phyloP scores from a whole-genome alignment of 345 rosid species.

The Odontarrhena argentea region DNA sequence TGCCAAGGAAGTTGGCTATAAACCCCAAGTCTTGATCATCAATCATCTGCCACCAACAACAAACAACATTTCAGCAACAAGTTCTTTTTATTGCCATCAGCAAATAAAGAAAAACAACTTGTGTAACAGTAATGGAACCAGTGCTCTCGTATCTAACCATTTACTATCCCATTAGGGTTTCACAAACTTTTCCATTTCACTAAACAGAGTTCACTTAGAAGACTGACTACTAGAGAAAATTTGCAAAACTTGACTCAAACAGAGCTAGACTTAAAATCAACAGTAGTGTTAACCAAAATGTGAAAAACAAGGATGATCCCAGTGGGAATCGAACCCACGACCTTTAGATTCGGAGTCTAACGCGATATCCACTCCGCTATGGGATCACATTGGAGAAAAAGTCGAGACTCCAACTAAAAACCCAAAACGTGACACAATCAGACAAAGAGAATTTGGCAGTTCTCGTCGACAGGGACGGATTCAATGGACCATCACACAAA shows the following conservation, averaged over 20 bases:
- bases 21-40: conserved; percentile 81
- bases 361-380: conserved; percentile 99
- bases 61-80: conserved; percentile 23
- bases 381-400: conserved; percentile 55
- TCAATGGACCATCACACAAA: conserved; percentile 31
- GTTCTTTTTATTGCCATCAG: conserved; percentile 10
- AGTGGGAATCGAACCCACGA: conserved; percentile 99
- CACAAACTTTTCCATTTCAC: background rate
- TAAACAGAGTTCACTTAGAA: conserved; percentile 14
- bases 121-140: background rate
- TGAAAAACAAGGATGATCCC: conserved; percentile 55
- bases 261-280: conserved; percentile 19
- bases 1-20: conserved; percentile 77
- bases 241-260: conserved; percentile 1
- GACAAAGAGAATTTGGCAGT: conserved; percentile 33
- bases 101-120: background rate
- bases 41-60: conserved; percentile 67
- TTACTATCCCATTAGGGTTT: background rate
- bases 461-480: conserved; percentile 32
- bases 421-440: conserved; percentile 35
- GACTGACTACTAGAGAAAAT: background rate
- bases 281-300: background rate
- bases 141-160: conserved; percentile 8
- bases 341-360: conserved; percentile 99
- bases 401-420: conserved; percentile 15